These are phyloP conservation scores for Rhizophora mangle DNA, from an alignment of 345 rosid species.

Conservation along the genomic window DNA sequence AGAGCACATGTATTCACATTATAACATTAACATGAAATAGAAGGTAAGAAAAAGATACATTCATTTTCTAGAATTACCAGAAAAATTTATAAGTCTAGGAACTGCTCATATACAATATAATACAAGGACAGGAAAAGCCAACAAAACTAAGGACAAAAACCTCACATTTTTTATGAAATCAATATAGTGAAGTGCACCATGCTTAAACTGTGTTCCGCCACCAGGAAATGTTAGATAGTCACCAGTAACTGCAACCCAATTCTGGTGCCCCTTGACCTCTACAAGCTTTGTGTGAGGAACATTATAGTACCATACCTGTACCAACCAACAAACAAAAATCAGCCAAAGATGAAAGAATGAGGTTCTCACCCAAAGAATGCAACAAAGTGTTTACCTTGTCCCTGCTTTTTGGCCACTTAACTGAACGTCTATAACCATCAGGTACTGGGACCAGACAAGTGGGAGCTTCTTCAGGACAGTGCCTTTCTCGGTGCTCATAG, in stretches of 20 bases:
- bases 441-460: constrained; percentile 90
- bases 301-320: constrained; percentile 90
- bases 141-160: background rate
- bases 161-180: constrained; percentile 84
- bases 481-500: constrained; percentile 98
- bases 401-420: constrained; percentile 92
- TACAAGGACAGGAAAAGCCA: background rate
- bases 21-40: no score
- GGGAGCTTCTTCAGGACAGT: constrained; percentile 85
- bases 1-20: no score
- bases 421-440: constrained; percentile 69
- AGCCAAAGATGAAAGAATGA: background rate
- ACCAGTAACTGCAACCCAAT: constrained; percentile 93
- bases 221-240: constrained; percentile 96
- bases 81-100: background rate
- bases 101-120: background rate
- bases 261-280: constrained; percentile 84
- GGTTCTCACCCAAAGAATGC: background rate
- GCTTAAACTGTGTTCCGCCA: constrained; percentile 96
- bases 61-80: background rate
- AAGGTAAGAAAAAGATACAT: no score
- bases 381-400: constrained; percentile 55
- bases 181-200: constrained; percentile 89
- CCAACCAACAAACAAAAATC: constrained; percentile 6
- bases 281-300: constrained; percentile 51